Evolutionary conservation across 1,139 yeast species (phyloP).

Genomic region (Fermentozyma sake): DNA sequence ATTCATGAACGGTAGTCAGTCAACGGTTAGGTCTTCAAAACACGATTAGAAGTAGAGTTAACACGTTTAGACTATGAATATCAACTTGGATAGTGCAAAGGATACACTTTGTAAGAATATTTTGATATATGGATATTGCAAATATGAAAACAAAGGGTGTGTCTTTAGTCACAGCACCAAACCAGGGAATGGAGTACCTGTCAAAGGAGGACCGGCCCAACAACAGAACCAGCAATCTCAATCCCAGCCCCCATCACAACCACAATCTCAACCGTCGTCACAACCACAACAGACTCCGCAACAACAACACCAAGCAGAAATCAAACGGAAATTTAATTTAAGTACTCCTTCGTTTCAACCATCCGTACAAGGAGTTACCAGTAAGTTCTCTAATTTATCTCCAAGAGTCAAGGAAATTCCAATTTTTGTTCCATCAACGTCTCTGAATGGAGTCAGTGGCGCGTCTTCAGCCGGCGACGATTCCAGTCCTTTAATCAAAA

Average conservation of each 20-base stretch:
- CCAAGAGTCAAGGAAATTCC: conserved; percentile 56
- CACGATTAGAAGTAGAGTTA: too few relatives aligned
- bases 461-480: conserved; percentile 5
- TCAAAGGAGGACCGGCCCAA: conserved; percentile 1
- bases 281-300: conserved; percentile 2
- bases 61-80: conserved; percentile 30
- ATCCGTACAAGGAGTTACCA: conserved; percentile 14
- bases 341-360: conserved; percentile 70
- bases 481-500: conserved; percentile 9
- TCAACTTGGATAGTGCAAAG: conserved; percentile 54
- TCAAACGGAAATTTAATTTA: conserved; percentile 49
- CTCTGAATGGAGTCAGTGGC: conserved; percentile 1
- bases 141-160: conserved; percentile 86
- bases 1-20: too few relatives aligned
- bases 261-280: conserved; percentile 1
- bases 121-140: conserved; percentile 83
- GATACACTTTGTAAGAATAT: conserved; percentile 84
- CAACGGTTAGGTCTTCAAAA: too few relatives aligned
- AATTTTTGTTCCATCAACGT: conserved; percentile 46
- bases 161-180: conserved; percentile 62
- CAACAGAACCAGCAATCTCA: conserved; percentile 3
- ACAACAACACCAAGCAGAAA: conserved; percentile 8
- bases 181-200: too few relatives aligned
- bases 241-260: conserved; percentile 1
- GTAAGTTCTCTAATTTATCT: conserved; percentile 43